A percentile compares a stretch with the other conserved stretches of the same genome.
These are phyloP conservation scores for Hemerocallis citrina DNA, from an alignment of 106 monocot species.

Conservation along the genomic window DNA sequence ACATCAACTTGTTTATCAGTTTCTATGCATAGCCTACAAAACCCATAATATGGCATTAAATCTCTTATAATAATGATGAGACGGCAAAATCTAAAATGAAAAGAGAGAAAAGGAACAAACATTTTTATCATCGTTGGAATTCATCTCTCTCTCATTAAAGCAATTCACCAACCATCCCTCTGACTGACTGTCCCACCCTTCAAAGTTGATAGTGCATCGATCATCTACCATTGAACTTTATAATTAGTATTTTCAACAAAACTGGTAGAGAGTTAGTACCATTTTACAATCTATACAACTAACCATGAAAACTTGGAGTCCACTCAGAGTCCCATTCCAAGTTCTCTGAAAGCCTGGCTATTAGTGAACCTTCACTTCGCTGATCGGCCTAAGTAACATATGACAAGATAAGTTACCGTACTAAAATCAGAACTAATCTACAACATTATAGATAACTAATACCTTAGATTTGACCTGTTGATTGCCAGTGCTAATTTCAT, in stretches of 20 bases:
- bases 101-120: slow-evolving; percentile 21
- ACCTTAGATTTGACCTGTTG: slow-evolving; percentile 38
- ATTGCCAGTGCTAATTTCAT: slow-evolving; percentile 18
- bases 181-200: slow-evolving; percentile 43
- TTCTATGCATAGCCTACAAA: slow-evolving; percentile 28
- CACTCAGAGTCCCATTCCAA: slow-evolving; percentile 39
- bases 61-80: not conserved
- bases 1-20: slow-evolving; percentile 26
- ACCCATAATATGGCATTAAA: slow-evolving; percentile 6
- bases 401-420: not conserved
- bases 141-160: slow-evolving; percentile 22
- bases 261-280: no score
- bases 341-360: slow-evolving; percentile 30
- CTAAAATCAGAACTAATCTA: slow-evolving; percentile 4
- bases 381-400: slow-evolving; percentile 24
- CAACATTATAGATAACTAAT: slow-evolving; percentile 1
- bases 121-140: slow-evolving; percentile 32
- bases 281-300: not conserved
- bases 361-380: slow-evolving; percentile 22
- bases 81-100: not conserved
- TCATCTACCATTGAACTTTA: slow-evolving; percentile 15
- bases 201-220: slow-evolving; percentile 21
- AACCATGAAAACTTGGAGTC: slow-evolving; percentile 38
- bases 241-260: slow-evolving; percentile 6
- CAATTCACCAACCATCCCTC: slow-evolving; percentile 52